phyloP scores from a whole-genome alignment of 1,284 basidiomycete species.

The Inonotus obliquus region DNA sequence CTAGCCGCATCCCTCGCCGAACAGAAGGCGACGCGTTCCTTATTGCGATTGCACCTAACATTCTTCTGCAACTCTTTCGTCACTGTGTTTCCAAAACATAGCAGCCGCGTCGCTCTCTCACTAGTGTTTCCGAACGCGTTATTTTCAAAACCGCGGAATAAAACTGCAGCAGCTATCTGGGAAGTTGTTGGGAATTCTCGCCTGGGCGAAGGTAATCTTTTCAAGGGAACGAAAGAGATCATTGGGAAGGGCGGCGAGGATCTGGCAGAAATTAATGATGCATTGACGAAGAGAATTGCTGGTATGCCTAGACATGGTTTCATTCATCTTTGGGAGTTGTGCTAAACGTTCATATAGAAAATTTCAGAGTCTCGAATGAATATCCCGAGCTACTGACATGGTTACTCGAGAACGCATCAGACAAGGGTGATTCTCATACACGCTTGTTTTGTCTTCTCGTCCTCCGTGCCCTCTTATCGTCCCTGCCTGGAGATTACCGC shows the following conservation, averaged over 20 bases:
- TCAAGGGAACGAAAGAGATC: slow-evolving; percentile 17
- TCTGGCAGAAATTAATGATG: slow-evolving; percentile 48
- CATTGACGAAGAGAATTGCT: slow-evolving; percentile 54
- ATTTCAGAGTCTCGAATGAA: slow-evolving; percentile 48
- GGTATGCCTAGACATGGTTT: slow-evolving; percentile 35
- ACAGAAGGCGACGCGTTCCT: slow-evolving; percentile 19
- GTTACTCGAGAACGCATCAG: slow-evolving; percentile 43
- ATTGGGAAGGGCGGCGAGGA: slow-evolving; percentile 36
- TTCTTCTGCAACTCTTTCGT: slow-evolving; percentile 32
- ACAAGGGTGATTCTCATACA: slow-evolving; percentile 44
- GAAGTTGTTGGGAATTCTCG: slow-evolving; percentile 41
- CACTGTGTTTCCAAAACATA: slow-evolving; percentile 28
- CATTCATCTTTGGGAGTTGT: not conserved
- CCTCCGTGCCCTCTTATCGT: slow-evolving; percentile 47
- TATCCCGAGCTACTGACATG: slow-evolving; percentile 36
- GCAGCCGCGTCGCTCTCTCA: slow-evolving; percentile 48
- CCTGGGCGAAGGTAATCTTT: slow-evolving; percentile 28
- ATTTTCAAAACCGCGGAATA: slow-evolving; percentile 64
- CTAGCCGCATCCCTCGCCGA: slow-evolving; percentile 40
- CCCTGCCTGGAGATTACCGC: slow-evolving; percentile 52
- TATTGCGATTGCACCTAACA: slow-evolving; percentile 31
- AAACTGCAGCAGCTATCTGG: slow-evolving; percentile 62
- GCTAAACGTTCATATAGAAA: slow-evolving; percentile 39
- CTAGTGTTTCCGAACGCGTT: slow-evolving; percentile 72
- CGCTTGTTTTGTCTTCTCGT: slow-evolving; percentile 58